Evolutionary conservation across 208 protist species (phyloP).

Genomic region (Willaertia magna): DNA sequence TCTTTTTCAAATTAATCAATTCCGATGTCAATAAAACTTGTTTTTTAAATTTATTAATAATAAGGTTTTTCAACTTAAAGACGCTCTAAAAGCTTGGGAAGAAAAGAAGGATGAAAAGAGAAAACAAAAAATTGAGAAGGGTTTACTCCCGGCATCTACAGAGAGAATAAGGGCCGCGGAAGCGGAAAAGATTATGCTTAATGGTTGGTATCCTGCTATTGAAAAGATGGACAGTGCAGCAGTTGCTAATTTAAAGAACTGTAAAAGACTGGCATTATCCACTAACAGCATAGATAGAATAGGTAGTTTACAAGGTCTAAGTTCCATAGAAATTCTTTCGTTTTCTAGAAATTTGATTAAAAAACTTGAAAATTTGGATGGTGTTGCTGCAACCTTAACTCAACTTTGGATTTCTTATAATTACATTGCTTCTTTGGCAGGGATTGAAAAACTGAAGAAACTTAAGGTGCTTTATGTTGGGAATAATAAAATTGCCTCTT

Average conservation of each 20-base stretch:
- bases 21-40: too few relatives aligned
- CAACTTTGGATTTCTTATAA: conserved; percentile 90
- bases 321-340: conserved; percentile 74
- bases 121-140: too few relatives aligned
- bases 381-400: conserved; percentile 60
- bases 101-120: background rate
- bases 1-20: too few relatives aligned
- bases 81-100: background rate
- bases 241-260: conserved; percentile 31
- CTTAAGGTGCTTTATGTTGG: conserved; percentile 75
- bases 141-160: too few relatives aligned
- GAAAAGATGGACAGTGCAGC: conserved; percentile 2
- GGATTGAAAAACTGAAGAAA: conserved; percentile 76
- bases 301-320: conserved; percentile 66
- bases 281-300: conserved; percentile 87
- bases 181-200: conserved; percentile 4
- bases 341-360: conserved; percentile 82
- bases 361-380: conserved; percentile 81
- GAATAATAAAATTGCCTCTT: conserved; percentile 84
- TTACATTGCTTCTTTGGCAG: conserved; percentile 77
- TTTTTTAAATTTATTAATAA: too few relatives aligned
- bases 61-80: background rate
- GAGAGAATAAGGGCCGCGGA: too few relatives aligned
- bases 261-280: conserved; percentile 71
- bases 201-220: conserved; percentile 7